Percentiles rank a stretch among this genome's conserved stretches.
phyloP scores from a whole-genome alignment of 257 asterid genomes.

The Gentiana straminea region DNA sequence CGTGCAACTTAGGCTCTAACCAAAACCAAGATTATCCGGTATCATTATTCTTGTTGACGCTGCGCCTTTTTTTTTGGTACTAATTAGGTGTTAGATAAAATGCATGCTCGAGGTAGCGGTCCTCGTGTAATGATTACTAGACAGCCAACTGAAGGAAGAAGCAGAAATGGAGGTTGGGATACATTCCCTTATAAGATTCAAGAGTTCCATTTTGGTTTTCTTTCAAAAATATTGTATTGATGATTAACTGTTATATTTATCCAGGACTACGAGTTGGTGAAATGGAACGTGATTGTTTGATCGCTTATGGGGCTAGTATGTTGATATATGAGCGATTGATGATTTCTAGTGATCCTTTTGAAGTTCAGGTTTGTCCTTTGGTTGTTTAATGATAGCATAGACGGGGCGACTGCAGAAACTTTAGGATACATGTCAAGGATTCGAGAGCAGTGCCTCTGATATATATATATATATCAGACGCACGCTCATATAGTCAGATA shows the following conservation, averaged over 20 bases:
- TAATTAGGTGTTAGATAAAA: constrained; percentile 69
- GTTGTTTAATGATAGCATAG: not conserved
- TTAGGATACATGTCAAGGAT: no score
- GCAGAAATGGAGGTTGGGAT: constrained; percentile 44
- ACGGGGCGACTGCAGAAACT: no score
- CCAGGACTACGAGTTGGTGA: constrained; percentile 93
- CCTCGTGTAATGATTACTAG: constrained; percentile 77
- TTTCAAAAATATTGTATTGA: constrained; percentile 1
- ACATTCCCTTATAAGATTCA: no score
- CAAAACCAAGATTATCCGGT: no score
- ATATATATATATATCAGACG: not conserved
- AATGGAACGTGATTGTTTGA: constrained; percentile 98
- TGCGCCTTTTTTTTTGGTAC: constrained; percentile 5
- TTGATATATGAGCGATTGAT: constrained; percentile 77
- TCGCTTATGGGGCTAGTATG: constrained; percentile 99
- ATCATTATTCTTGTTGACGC: constrained; percentile 3
- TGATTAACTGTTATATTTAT: constrained; percentile 15
- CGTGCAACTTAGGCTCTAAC: no score
- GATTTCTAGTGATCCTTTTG: constrained; percentile 94
- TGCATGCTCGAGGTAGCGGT: constrained; percentile 90
- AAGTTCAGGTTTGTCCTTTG: constrained; percentile 60
- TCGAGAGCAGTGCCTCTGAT: no score
- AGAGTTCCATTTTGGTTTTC: constrained; percentile 1
- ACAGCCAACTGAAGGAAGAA: constrained; percentile 93
- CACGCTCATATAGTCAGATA: no score